These are phyloP conservation scores for Venturiaceae sp. DNA, from an alignment of 2,329 filamentous ascomycete genomes.

Conservation along the genomic window DNA sequence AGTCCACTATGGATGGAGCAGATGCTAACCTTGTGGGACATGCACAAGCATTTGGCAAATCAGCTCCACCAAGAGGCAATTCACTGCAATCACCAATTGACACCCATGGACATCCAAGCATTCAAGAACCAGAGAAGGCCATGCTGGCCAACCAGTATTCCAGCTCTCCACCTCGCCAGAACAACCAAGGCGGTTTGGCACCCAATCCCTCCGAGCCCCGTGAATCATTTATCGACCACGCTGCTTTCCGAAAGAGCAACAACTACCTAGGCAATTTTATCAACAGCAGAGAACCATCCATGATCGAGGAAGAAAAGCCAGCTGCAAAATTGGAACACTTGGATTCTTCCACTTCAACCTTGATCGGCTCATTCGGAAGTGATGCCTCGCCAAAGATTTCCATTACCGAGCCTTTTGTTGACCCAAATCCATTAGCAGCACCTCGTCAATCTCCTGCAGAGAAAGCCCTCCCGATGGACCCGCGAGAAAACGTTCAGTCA, in stretches of 20 bases:
- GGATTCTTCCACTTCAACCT: constrained; percentile 12
- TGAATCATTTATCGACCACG: constrained; percentile 17
- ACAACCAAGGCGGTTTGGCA: constrained; percentile 8
- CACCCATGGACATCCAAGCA: background rate
- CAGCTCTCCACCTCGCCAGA: constrained; percentile 11
- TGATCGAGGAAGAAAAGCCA: constrained; percentile 12
- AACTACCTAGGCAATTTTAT: constrained; percentile 28
- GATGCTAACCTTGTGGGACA: constrained; percentile 45
- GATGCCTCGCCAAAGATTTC: background rate
- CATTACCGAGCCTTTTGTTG: background rate
- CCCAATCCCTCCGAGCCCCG: constrained; percentile 11
- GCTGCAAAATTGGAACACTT: constrained; percentile 11
- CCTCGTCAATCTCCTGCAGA: constrained; percentile 2
- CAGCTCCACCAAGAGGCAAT: constrained; percentile 33
- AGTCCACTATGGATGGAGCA: constrained; percentile 40
- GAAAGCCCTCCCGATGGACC: background rate
- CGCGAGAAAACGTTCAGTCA: constrained; percentile 18
- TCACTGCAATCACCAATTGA: constrained; percentile 17
- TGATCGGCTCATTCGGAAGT: background rate
- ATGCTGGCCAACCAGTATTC: constrained; percentile 20
- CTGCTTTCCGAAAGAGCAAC: constrained; percentile 25
- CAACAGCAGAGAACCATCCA: constrained; percentile 21
- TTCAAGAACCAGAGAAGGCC: constrained; percentile 14
- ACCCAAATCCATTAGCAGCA: background rate
- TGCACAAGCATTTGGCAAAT: constrained; percentile 48